Evolutionary conservation across 306 rosid species (phyloP).

Genomic region (Gastrolobium villosum): DNA sequence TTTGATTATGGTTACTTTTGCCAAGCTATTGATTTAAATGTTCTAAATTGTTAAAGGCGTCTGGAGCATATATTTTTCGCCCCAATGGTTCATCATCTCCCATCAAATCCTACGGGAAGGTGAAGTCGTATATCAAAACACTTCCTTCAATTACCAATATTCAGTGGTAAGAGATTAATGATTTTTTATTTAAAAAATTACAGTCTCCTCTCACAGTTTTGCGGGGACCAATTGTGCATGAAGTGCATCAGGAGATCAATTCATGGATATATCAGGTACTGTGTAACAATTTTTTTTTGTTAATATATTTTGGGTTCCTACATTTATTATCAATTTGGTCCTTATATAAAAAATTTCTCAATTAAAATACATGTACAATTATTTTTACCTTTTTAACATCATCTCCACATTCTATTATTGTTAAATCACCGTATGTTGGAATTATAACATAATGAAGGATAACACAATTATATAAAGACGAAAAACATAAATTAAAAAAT

Average conservation of each 20-base stretch:
- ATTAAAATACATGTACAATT: too few species aligned
- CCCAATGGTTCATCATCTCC: constrained; percentile 61
- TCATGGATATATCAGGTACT: constrained; percentile 73
- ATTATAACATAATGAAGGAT: too few species aligned
- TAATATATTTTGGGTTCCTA: neutral
- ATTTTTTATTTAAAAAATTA: constrained; percentile 20
- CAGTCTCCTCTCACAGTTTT: constrained; percentile 58
- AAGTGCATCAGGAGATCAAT: constrained; percentile 63
- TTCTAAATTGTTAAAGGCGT: constrained; percentile 52
- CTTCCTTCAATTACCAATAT: constrained; percentile 16
- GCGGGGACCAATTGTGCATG: constrained; percentile 65
- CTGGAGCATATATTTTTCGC: constrained; percentile 71
- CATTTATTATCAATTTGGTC: neutral
- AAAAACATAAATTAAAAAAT: too few species aligned
- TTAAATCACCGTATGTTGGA: neutral
- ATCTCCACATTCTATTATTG: neutral
- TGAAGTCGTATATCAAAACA: constrained; percentile 26
- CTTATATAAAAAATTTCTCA: neutral
- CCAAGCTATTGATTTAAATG: constrained; percentile 35
- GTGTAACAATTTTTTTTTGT: neutral
- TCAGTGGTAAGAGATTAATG: constrained; percentile 34
- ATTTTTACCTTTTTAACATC: neutral
- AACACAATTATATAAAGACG: too few species aligned
- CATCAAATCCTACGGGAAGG: constrained; percentile 49
- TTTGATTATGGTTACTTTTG: constrained; percentile 23